Base-by-base conservation (phyloP, 2,329 filamentous ascomycete species). In the Sporothrix euskadiensis region DNA sequence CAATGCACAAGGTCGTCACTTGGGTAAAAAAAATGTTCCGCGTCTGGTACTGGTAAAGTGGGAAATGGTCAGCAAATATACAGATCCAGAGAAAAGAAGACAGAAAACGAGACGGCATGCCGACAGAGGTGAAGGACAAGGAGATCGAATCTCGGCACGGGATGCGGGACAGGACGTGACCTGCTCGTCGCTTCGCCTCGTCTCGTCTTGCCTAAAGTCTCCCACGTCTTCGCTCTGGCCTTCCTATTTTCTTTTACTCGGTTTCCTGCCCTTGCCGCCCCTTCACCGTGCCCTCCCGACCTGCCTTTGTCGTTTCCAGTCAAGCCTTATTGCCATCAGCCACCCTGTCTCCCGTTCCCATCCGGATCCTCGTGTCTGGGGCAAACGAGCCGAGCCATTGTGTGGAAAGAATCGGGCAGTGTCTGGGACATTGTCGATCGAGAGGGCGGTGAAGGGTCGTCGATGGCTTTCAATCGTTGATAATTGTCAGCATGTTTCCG, bases 131-230 rank as follows among this genome's bases (percentile, higher is more conserved):
- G 19, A 41, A 22, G 4, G 39, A 44, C 7, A 16, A 12, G n/a
- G 6, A 12, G 6, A 8, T 19, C 4, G 14, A 44, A 12, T 22
- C 30, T 35, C 56, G 30, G 30, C 35, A 68, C 39, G 41, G 22
- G 65, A 41, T 3, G 57, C 19, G 30, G n/a, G 35, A 35, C n/a
- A 71, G 7, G 26, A 44, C 32, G 54, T 26, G 35, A 19, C 69
- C 69, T 26, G 69, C 35, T 59, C 16, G 66, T 56, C n/a, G 49
- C 49, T 26, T 69, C 66, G 49, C 66, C 47, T 52, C 49, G 66
- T 32, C 47, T 35, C 49, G 66, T 32, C 65, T 54, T 49, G 10
- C 22, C 22, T 44, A 3, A 2, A 16, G 12, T 35, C 14, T 19
- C 30, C 56, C 26, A 26, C 1, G 26, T 26, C 26, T 59, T 35